Evolutionary conservation across 1,284 basidiomycete genomes (phyloP).

Genomic region (Trichosporon sp.): DNA sequence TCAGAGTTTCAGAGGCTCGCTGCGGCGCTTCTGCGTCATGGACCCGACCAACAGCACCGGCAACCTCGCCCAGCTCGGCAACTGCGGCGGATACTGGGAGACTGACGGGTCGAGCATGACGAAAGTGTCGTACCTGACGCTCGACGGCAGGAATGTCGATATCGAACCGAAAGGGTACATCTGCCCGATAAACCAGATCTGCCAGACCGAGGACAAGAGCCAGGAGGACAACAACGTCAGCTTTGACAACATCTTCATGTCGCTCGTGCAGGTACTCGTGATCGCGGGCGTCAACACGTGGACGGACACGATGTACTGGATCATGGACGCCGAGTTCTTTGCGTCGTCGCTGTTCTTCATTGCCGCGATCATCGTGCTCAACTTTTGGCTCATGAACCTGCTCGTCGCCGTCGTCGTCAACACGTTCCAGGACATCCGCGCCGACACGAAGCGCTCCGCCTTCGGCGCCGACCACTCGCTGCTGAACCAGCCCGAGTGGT

Average conservation of each 20-base stretch:
- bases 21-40: conserved; percentile 57
- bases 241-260: conserved; percentile 85
- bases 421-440: conserved; percentile 84
- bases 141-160: conserved; percentile 49
- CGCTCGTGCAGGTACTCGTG: conserved; percentile 79
- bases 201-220: conserved; percentile 56
- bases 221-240: conserved; percentile 66
- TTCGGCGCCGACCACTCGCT: conserved; percentile 72
- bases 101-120: conserved; percentile 51
- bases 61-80: conserved; percentile 35
- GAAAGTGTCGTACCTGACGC: conserved; percentile 23
- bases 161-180: conserved; percentile 67
- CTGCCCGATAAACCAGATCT: conserved; percentile 75
- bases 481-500: conserved; percentile 35
- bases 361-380: conserved; percentile 72
- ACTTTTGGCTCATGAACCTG: conserved; percentile 91
- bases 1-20: conserved; percentile 81
- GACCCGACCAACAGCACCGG: conserved; percentile 45
- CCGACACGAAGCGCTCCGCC: conserved; percentile 84
- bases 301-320: conserved; percentile 73
- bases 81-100: conserved; percentile 75
- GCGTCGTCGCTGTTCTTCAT: conserved; percentile 85
- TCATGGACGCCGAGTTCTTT: conserved; percentile 90
- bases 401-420: conserved; percentile 96
- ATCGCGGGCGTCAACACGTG: conserved; percentile 62